Evolutionary conservation across 176 grass and related monocot species (phyloP), one percentile per base, ranked within the genome.

Genomic region (Hyparrhenia diplandra): DNA sequence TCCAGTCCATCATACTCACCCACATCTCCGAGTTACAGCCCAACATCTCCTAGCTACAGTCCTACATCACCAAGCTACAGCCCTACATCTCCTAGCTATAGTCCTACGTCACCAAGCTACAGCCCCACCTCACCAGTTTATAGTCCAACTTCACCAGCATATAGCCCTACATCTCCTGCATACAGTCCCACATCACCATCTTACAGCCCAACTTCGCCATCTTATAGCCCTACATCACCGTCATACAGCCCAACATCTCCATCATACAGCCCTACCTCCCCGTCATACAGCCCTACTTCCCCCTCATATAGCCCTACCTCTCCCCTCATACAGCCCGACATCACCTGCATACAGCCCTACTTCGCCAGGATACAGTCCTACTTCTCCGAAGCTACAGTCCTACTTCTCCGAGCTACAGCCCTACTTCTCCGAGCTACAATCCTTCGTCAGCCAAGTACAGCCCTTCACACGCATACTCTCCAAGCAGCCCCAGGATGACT

Each of bases 401-500:
- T 10, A 87, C 89, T 14, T 87, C 84, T 1, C 89, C 84, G 9
- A 91, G 52, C 37, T 92, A 86, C 70, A 89, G 87, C 31, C 91
- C 91, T 9, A 88, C 91, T 37, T 97, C 94, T 16, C 85, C 95
- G 3, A 94, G 91, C 57, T 98, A 98, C 83, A 92, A 87, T 77
- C 95, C 95, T 79, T 91, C 95, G 10, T 85, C 87, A 18, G 82
- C 82, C 34, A 81, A 89, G 34, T 89, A 89, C 63, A 89, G 87
- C 10, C 82, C 87, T 69, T 87, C 88, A 4, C 95, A 90, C 8
- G 88, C 95, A 16, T 98, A 98, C 54, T 94, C 92, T 71, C 95
- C 95, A 35, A 95, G 90, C 54, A 98, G 90, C 76, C 84, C 90
- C 75, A 81, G 87, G 82, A 80, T 85, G 82, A 85, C 77, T 74